A percentile compares a stretch with the other conserved stretches of the same genome.
These are phyloP conservation scores for Alternaria consortialis DNA, from an alignment of 2,329 filamentous ascomycete genomes.

Conservation along the genomic window DNA sequence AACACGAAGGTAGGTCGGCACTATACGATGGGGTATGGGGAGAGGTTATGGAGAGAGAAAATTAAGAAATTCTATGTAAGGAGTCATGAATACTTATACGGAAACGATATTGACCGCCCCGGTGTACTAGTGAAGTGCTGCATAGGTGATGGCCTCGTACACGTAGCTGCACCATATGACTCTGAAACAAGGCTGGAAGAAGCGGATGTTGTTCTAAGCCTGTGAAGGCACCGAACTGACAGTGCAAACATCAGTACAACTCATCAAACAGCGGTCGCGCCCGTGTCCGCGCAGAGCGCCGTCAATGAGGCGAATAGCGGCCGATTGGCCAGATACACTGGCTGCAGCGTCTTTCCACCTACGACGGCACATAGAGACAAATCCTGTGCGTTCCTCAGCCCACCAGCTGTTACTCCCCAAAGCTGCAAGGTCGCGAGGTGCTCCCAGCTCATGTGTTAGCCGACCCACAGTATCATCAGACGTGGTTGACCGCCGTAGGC, in stretches of 20 bases:
- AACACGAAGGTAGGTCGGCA: not conserved
- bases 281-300: constrained; percentile 11
- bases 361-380: constrained; percentile 6
- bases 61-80: constrained; percentile 7
- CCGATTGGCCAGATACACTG: constrained; percentile 12
- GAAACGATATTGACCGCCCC: constrained; percentile 5
- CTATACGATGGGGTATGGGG: constrained; percentile 5
- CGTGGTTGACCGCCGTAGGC: constrained; percentile 20
- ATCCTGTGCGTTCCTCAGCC: constrained; percentile 12
- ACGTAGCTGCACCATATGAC: constrained; percentile 14
- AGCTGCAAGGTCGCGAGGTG: constrained; percentile 9
- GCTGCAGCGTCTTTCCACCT: constrained; percentile 13
- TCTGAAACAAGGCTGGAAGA: constrained; percentile 12
- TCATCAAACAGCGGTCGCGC: constrained; percentile 10
- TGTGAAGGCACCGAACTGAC: constrained; percentile 13
- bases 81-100: constrained; percentile 16
- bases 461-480: constrained; percentile 17
- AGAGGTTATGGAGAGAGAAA: constrained; percentile 17
- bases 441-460: constrained; percentile 17
- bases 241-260: constrained; percentile 17
- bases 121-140: constrained; percentile 13
- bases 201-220: constrained; percentile 3
- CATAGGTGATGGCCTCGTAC: constrained; percentile 17
- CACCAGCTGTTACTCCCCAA: constrained; percentile 1
- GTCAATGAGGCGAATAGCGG: constrained; percentile 15